Conservation (phyloP, 805 yeast species). For the Kockiozyma suomiensis region DNA sequence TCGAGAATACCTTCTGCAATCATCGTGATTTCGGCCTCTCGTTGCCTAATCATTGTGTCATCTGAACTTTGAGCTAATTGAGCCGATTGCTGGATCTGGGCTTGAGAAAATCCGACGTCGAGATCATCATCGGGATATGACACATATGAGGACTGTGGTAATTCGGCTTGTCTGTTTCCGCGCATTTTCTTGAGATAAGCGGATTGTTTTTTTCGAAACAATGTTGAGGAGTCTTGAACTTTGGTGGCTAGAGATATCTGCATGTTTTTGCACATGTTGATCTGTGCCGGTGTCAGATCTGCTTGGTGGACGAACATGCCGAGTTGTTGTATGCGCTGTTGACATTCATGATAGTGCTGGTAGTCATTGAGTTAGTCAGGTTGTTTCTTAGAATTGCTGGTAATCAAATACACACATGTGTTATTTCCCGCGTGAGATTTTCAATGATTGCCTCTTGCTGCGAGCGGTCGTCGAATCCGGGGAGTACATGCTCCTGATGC, state of each 20-base stretch:
- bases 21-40: constrained; percentile 88
- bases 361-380: constrained; percentile 24
- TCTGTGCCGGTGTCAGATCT: constrained; percentile 50
- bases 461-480: constrained; percentile 82
- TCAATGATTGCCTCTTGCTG: constrained; percentile 79
- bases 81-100: constrained; percentile 40
- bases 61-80: constrained; percentile 38
- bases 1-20: constrained; percentile 94
- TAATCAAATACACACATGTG: constrained; percentile 46
- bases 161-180: constrained; percentile 53
- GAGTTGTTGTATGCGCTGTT: constrained; percentile 70
- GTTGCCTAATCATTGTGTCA: constrained; percentile 56
- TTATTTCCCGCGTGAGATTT: constrained; percentile 69
- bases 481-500: constrained; percentile 80
- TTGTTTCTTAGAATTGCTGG: background rate
- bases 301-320: constrained; percentile 47
- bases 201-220: constrained; percentile 84
- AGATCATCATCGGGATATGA: constrained; percentile 32
- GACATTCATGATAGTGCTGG: constrained; percentile 69
- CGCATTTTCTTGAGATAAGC: constrained; percentile 81
- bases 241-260: constrained; percentile 82
- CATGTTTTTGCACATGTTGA: constrained; percentile 72
- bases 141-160: constrained; percentile 34
- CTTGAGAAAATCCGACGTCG: constrained; percentile 36
- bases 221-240: constrained; percentile 76